A percentile compares a stretch with the other conserved stretches of the same genome.
Conservation (phyloP, 163 green algal species). For the Prototheca cutis region DNA sequence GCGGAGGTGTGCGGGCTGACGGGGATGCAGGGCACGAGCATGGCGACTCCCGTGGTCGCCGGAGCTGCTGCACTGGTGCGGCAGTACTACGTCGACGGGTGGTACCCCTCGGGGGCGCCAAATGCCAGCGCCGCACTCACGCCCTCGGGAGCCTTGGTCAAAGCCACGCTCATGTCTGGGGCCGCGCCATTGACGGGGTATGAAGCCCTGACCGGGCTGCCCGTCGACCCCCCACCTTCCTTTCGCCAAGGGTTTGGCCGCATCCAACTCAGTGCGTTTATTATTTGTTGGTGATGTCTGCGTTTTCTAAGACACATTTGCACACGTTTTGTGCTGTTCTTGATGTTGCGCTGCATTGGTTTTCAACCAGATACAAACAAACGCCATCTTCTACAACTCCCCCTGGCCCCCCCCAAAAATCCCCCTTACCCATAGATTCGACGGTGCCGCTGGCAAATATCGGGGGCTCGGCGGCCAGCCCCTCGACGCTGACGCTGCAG, state of each 20-base stretch:
- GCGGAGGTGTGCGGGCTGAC: constrained; percentile 1
- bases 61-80: constrained; percentile 61
- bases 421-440: too few species aligned
- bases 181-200: constrained; percentile 61
- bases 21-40: constrained; percentile 63
- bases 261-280: constrained; percentile 40
- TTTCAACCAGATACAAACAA: too few species aligned
- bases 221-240: constrained; percentile 54
- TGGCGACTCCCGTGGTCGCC: constrained; percentile 79
- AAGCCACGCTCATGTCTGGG: constrained; percentile 78
- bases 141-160: constrained; percentile 68
- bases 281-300: too few species aligned
- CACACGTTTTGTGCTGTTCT: too few species aligned
- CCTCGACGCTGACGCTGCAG: constrained; percentile 32
- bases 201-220: constrained; percentile 40
- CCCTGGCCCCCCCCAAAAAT: too few species aligned
- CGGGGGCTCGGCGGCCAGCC: too few species aligned
- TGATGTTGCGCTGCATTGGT: too few species aligned
- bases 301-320: too few species aligned
- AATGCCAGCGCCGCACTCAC: constrained; percentile 16
- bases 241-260: constrained; percentile 62
- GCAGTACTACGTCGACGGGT: constrained; percentile 85
- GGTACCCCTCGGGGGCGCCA: constrained; percentile 59
- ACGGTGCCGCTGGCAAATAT: background rate
- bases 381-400: too few species aligned